Percentiles rank a stretch among this genome's conserved stretches.
phyloP scores from a whole-genome alignment of 1,284 basidiomycete species.

The Serendipita sp. region DNA sequence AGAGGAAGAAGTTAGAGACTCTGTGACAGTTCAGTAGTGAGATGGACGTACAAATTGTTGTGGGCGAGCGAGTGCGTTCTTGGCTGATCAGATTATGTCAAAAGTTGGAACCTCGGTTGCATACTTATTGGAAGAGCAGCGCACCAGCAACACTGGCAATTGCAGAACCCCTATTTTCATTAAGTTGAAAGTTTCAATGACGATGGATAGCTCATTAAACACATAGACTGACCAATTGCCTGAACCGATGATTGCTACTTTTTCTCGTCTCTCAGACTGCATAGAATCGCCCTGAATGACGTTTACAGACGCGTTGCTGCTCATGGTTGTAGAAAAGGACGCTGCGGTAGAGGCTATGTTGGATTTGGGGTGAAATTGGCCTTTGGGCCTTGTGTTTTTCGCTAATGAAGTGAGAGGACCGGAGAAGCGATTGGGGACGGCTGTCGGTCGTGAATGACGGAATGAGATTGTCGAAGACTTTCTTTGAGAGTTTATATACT shows the following conservation, averaged over 20 bases:
- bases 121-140: neutral
- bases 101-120: neutral
- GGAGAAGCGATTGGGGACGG: no score
- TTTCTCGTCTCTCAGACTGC: constrained; percentile 24
- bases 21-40: neutral
- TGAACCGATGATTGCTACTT: constrained; percentile 37
- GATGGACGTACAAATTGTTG: constrained; percentile 26
- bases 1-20: neutral
- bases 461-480: no score
- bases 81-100: constrained; percentile 17
- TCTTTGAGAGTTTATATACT: no score
- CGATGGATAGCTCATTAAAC: neutral
- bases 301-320: neutral
- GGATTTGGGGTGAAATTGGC: neutral
- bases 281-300: neutral
- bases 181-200: no score
- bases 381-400: neutral
- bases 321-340: neutral
- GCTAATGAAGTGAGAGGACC: neutral
- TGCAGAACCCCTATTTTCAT: constrained; percentile 32
- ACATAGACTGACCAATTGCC: constrained; percentile 15
- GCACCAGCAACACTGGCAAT: constrained; percentile 36
- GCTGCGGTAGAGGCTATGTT: neutral
- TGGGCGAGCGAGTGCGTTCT: constrained; percentile 29
- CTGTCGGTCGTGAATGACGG: no score